Conservation (phyloP, 108 stramenopile genomes). For the Discostella stelligeroides region DNA sequence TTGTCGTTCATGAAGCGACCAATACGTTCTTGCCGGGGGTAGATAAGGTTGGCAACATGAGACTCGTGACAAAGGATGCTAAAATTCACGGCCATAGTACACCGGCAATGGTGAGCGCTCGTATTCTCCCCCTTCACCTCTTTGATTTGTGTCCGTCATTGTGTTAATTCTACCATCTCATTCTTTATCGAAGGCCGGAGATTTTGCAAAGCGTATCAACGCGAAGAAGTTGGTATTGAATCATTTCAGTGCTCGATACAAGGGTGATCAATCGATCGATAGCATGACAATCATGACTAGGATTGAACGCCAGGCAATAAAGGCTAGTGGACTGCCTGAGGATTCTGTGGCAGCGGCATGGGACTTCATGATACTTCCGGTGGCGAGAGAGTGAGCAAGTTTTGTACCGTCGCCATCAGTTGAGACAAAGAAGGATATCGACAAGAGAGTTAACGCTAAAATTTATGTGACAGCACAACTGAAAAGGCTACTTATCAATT, state of each 20-base stretch:
- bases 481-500: not conserved
- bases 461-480: not conserved
- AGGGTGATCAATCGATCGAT: slow-evolving; percentile 76
- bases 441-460: not conserved
- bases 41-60: slow-evolving; percentile 65
- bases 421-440: too few relatives aligned
- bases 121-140: not conserved
- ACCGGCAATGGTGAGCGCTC: slow-evolving; percentile 57
- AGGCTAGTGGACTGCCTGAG: slow-evolving; percentile 62
- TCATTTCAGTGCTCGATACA: slow-evolving; percentile 86
- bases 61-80: slow-evolving; percentile 68
- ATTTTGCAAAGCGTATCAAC: slow-evolving; percentile 65
- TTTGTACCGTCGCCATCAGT: too few relatives aligned
- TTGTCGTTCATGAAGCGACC: slow-evolving; percentile 91
- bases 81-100: slow-evolving; percentile 86
- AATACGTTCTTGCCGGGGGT: slow-evolving; percentile 76
- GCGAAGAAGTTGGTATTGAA: slow-evolving; percentile 83
- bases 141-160: not conserved
- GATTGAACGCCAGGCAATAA: slow-evolving; percentile 81
- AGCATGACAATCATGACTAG: slow-evolving; percentile 82
- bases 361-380: slow-evolving; percentile 82
- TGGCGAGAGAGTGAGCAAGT: slow-evolving; percentile 29
- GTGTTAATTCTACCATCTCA: not conserved
- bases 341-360: slow-evolving; percentile 80
- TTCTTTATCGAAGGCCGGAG: slow-evolving; percentile 67